Conservation (phyloP, 2,329 filamentous ascomycete genomes). For the Corynespora cassiicola region DNA sequence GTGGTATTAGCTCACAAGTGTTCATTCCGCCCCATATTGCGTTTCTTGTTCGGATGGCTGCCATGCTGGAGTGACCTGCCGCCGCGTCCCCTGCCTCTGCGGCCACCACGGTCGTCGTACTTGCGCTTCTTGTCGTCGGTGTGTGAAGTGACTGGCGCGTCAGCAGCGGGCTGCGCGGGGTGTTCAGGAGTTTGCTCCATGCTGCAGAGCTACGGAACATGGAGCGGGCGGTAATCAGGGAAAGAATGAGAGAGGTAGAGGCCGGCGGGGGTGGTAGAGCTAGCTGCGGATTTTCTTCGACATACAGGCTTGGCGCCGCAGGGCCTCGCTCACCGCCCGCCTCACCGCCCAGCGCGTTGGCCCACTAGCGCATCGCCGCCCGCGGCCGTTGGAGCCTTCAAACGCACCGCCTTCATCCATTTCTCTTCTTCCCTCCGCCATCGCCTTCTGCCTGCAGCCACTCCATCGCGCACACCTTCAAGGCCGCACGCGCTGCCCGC, state of each 20-base stretch:
- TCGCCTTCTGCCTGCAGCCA: slow-evolving; percentile 9
- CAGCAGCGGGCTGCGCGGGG: slow-evolving; percentile 8
- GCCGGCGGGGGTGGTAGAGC: slow-evolving; percentile 2
- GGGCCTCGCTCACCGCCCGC: slow-evolving; percentile 26
- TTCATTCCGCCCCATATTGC: slow-evolving; percentile 70
- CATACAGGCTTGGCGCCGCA: slow-evolving; percentile 28
- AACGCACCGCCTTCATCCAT: neutral
- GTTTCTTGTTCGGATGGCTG: slow-evolving; percentile 62
- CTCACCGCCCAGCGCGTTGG: slow-evolving; percentile 25
- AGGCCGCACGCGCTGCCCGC: neutral
- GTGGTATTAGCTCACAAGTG: slow-evolving; percentile 61
- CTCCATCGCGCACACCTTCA: slow-evolving; percentile 6
- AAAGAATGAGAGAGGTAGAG: slow-evolving; percentile 7
- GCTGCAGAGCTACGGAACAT: slow-evolving; percentile 29
- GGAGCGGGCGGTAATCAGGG: slow-evolving; percentile 1
- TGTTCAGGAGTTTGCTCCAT: slow-evolving; percentile 31
- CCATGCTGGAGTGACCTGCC: slow-evolving; percentile 42
- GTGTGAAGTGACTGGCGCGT: slow-evolving; percentile 32
- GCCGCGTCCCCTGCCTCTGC: slow-evolving; percentile 37
- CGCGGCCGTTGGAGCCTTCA: no score
- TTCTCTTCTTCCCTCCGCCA: slow-evolving; percentile 2
- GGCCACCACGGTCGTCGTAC: slow-evolving; percentile 28
- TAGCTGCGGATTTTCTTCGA: slow-evolving; percentile 24
- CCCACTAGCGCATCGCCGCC: no score
- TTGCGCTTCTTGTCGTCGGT: slow-evolving; percentile 39